phyloP scores from a whole-genome alignment of 1,139 yeast genomes.

The Debaryomyces sp. region DNA sequence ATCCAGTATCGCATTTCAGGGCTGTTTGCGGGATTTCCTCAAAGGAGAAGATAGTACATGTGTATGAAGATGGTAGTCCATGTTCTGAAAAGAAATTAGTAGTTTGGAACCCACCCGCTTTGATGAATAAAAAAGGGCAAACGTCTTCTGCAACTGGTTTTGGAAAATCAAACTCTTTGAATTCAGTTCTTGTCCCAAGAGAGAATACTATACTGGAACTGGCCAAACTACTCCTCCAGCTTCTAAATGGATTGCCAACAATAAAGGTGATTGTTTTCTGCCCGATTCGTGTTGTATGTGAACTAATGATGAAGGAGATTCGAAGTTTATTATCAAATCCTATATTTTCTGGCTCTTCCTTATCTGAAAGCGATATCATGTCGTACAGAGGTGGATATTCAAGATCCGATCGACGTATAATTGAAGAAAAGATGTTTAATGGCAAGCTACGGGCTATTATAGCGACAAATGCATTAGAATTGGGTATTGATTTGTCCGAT shows the following conservation, averaged over 20 bases:
- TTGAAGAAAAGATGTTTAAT: constrained; percentile 86
- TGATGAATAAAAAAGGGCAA: constrained; percentile 60
- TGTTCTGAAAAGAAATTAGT: constrained; percentile 72
- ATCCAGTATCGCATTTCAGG: constrained; percentile 72
- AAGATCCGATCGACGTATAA: constrained; percentile 77
- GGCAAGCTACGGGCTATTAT: constrained; percentile 84
- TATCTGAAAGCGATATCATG: constrained; percentile 69
- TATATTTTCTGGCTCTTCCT: constrained; percentile 30
- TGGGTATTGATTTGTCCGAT: constrained; percentile 93
- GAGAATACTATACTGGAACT: constrained; percentile 76
- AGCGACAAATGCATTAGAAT: constrained; percentile 92
- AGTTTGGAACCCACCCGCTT: constrained; percentile 82
- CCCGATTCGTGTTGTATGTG: constrained; percentile 84
- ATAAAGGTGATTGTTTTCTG: constrained; percentile 85
- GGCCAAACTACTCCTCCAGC: constrained; percentile 67
- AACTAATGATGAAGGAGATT: constrained; percentile 81
- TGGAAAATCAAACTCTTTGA: constrained; percentile 14
- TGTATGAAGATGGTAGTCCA: constrained; percentile 85
- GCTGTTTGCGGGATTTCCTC: constrained; percentile 67
- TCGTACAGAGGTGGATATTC: constrained; percentile 96
- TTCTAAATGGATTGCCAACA: constrained; percentile 55
- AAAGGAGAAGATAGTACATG: constrained; percentile 47
- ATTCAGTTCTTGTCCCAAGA: constrained; percentile 43
- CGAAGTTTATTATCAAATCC: constrained; percentile 43
- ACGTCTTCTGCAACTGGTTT: constrained; percentile 16